Evolutionary conservation across 2,329 filamentous ascomycete species (phyloP).

Genomic region (Aspergillus aculeatinus): DNA sequence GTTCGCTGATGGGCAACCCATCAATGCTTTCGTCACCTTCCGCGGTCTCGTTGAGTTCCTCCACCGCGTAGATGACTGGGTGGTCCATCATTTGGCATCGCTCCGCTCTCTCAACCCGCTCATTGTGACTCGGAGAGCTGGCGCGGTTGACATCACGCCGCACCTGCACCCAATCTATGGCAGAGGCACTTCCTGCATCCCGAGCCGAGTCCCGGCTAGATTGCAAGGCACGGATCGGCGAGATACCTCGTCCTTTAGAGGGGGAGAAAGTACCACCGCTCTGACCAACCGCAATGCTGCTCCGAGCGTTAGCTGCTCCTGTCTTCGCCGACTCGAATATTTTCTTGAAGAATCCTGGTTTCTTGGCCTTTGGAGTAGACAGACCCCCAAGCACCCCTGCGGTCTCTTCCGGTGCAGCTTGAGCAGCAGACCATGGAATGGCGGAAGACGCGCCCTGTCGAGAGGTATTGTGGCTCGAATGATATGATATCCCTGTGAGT

Average conservation of each 20-base stretch:
- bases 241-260: slow-evolving; percentile 51
- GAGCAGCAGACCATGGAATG: slow-evolving; percentile 54
- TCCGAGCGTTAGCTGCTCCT: slow-evolving; percentile 83
- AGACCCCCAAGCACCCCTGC: slow-evolving; percentile 75
- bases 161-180: slow-evolving; percentile 93
- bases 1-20: slow-evolving; percentile 76
- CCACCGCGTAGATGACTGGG: slow-evolving; percentile 81
- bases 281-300: slow-evolving; percentile 71
- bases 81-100: slow-evolving; percentile 94
- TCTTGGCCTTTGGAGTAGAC: slow-evolving; percentile 70
- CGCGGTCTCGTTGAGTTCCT: slow-evolving; percentile 78
- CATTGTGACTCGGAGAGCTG: slow-evolving; percentile 86
- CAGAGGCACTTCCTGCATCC: slow-evolving; percentile 65
- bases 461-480: slow-evolving; percentile 75
- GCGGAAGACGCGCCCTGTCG: slow-evolving; percentile 62
- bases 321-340: slow-evolving; percentile 94
- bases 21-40: slow-evolving; percentile 89
- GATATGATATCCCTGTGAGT: slow-evolving; percentile 79
- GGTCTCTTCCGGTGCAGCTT: slow-evolving; percentile 57
- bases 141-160: slow-evolving; percentile 93
- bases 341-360: slow-evolving; percentile 90
- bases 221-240: slow-evolving; percentile 35
- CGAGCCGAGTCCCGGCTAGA: slow-evolving; percentile 54
- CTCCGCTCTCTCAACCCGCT: slow-evolving; percentile 79
- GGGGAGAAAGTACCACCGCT: slow-evolving; percentile 47